These are phyloP conservation scores for Begonia masoniana DNA, from an alignment of 306 rosid species.

Conservation along the genomic window DNA sequence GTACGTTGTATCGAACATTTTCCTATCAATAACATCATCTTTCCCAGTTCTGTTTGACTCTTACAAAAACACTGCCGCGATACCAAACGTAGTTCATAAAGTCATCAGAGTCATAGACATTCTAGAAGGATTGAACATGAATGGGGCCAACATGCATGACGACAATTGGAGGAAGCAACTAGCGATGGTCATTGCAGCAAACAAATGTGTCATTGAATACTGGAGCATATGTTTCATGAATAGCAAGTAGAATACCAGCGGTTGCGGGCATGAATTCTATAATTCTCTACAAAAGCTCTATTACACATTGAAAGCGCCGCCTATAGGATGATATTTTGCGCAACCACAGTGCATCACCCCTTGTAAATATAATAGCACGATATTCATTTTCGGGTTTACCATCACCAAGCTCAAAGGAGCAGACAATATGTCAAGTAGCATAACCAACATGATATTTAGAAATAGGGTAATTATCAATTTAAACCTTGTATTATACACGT, in stretches of 20 bases:
- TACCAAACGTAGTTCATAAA: conserved; percentile 74
- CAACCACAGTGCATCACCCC: conserved; percentile 89
- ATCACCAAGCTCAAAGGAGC: conserved; percentile 82
- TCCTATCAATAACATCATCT: conserved; percentile 98
- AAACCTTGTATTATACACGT: too few relatives aligned
- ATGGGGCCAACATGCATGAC: conserved; percentile 80
- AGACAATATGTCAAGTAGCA: conserved; percentile 2
- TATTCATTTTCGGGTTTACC: conserved; percentile 95
- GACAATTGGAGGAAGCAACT: conserved; percentile 63
- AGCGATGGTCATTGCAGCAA: conserved; percentile 54
- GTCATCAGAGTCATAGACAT: conserved; percentile 71
- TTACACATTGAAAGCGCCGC: conserved; percentile 87
- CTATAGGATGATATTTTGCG: conserved; percentile 78
- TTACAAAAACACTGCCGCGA: conserved; percentile 66
- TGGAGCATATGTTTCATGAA: conserved; percentile 55
- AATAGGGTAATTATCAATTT: too few relatives aligned
- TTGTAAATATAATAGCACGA: conserved; percentile 81
- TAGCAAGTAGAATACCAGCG: conserved; percentile 58
- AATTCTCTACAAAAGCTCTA: conserved; percentile 79
- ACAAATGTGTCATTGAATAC: conserved; percentile 45
- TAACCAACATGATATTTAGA: too few relatives aligned
- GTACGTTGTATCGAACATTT: too few relatives aligned
- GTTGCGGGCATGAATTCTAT: conserved; percentile 79
- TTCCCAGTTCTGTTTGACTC: conserved; percentile 90
- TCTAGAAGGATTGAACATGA: conserved; percentile 78